Evolutionary conservation across 106 monocot genomes (phyloP).

Genomic region (Dioscorea dumetorum): DNA sequence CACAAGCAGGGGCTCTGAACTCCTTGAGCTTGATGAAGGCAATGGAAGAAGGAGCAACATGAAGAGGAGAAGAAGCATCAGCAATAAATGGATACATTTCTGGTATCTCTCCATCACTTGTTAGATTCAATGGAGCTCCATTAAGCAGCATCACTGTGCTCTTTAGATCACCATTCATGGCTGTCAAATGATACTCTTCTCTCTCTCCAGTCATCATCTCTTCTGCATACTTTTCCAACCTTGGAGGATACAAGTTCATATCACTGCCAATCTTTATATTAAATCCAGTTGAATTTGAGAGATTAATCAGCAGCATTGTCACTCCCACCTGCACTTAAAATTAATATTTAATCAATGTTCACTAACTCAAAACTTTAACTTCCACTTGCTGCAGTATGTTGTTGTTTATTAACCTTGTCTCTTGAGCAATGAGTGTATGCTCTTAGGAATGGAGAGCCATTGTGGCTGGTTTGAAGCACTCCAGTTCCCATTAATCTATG

Average conservation of each 20-base stretch:
- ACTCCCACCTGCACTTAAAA: constrained; percentile 23
- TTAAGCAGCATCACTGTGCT: constrained; percentile 6
- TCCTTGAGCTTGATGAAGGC: constrained; percentile 1
- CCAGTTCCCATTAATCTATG: constrained; percentile 29
- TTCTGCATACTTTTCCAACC: neutral
- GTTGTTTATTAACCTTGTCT: constrained; percentile 8
- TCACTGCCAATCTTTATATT: constrained; percentile 7
- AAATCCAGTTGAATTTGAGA: constrained; percentile 20
- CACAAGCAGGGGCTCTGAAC: neutral
- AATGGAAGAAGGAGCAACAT: neutral
- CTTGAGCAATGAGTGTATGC: constrained; percentile 62
- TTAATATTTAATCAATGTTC: neutral
- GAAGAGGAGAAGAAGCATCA: neutral
- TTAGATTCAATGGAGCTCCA: neutral
- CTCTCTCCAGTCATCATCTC: neutral
- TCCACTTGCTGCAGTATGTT: neutral
- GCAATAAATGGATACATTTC: neutral
- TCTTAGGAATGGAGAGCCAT: constrained; percentile 41
- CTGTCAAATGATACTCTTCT: constrained; percentile 1
- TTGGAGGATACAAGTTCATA: neutral
- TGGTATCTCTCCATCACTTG: constrained; percentile 5
- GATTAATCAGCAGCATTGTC: constrained; percentile 31
- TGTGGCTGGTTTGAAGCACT: constrained; percentile 27
- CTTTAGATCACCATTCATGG: neutral
- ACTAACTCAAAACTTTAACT: no score